Evolutionary conservation across 805 yeast species (phyloP).

Genomic region (Suhomyces vadensis): DNA sequence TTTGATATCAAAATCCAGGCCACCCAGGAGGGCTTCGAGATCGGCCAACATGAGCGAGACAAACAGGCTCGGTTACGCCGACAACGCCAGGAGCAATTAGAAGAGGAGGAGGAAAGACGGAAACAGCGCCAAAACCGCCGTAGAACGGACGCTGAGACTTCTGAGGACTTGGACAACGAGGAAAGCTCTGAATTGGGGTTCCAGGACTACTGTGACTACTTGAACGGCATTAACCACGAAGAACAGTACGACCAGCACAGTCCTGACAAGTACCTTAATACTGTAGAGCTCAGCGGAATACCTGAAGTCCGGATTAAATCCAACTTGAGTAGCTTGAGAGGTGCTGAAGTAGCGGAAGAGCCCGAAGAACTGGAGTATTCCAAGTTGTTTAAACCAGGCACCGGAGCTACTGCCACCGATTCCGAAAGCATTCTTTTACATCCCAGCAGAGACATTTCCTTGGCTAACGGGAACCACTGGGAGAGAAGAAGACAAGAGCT

Average conservation of each 20-base stretch:
- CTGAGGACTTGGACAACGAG: slow-evolving; percentile 6
- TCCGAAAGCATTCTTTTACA: slow-evolving; percentile 7
- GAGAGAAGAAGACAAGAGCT: slow-evolving; percentile 28
- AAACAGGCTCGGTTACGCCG: slow-evolving; percentile 4
- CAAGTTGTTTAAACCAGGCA: background rate
- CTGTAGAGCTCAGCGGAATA: background rate
- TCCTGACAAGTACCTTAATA: background rate
- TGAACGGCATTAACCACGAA: slow-evolving; percentile 8
- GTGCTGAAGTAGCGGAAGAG: background rate
- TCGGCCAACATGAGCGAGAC: slow-evolving; percentile 17
- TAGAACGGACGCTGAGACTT: slow-evolving; percentile 4
- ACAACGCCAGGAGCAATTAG: slow-evolving; percentile 8
- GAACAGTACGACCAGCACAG: slow-evolving; percentile 1
- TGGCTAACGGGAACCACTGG: slow-evolving; percentile 18
- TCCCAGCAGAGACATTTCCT: slow-evolving; percentile 14
- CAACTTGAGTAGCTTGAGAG: slow-evolving; percentile 8
- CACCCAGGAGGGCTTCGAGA: slow-evolving; percentile 31
- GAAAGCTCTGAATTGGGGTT: slow-evolving; percentile 16
- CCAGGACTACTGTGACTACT: slow-evolving; percentile 27
- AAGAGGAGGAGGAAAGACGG: slow-evolving; percentile 4
- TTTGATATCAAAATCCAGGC: slow-evolving; percentile 39
- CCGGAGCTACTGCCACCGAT: background rate
- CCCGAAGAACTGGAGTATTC: background rate
- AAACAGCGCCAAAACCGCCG: slow-evolving; percentile 8
- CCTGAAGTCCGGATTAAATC: slow-evolving; percentile 4